A percentile compares a stretch with the other conserved stretches of the same genome.
phyloP scores from a whole-genome alignment of 2,329 filamentous ascomycete species.

The Claviceps sp. region DNA sequence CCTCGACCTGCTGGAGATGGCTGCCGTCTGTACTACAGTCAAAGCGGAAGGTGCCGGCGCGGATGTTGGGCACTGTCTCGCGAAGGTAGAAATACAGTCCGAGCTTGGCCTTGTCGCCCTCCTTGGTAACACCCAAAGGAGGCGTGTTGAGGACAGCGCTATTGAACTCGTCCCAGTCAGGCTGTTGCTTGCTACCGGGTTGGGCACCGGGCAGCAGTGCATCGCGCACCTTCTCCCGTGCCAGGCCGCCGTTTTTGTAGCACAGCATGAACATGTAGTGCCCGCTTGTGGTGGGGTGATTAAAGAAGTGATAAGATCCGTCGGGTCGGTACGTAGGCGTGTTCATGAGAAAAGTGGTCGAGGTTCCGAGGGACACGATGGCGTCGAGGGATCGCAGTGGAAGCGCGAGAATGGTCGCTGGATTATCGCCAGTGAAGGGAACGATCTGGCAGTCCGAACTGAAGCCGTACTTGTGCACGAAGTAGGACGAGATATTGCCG shows the following conservation, averaged over 20 bases:
- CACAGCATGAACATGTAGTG: slow-evolving; percentile 99
- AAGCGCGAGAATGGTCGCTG: slow-evolving; percentile 81
- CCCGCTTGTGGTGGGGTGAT: slow-evolving; percentile 79
- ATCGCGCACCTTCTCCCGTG: slow-evolving; percentile 81
- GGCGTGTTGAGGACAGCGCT: slow-evolving; percentile 51
- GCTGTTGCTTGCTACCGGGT: neutral
- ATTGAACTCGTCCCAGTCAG: slow-evolving; percentile 75
- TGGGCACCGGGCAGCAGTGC: slow-evolving; percentile 51
- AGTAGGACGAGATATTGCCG: slow-evolving; percentile 67
- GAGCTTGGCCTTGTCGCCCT: slow-evolving; percentile 54
- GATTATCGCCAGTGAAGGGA: slow-evolving; percentile 92
- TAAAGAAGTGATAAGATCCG: slow-evolving; percentile 92
- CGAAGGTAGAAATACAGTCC: slow-evolving; percentile 92
- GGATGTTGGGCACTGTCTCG: slow-evolving; percentile 89
- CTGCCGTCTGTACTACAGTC: slow-evolving; percentile 43
- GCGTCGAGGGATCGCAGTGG: slow-evolving; percentile 80
- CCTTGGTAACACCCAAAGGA: slow-evolving; percentile 48
- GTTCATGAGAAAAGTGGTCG: slow-evolving; percentile 94
- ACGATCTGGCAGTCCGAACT: slow-evolving; percentile 58
- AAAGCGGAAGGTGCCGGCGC: slow-evolving; percentile 77
- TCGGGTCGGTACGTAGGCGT: slow-evolving; percentile 85
- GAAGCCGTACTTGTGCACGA: slow-evolving; percentile 67
- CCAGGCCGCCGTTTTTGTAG: slow-evolving; percentile 95
- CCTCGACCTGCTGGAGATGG: slow-evolving; percentile 24
- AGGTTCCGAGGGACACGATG: slow-evolving; percentile 89